A percentile compares a stretch with the other conserved stretches of the same genome.
phyloP scores from a whole-genome alignment of 257 asterid species.

The Jasminum sambac region DNA sequence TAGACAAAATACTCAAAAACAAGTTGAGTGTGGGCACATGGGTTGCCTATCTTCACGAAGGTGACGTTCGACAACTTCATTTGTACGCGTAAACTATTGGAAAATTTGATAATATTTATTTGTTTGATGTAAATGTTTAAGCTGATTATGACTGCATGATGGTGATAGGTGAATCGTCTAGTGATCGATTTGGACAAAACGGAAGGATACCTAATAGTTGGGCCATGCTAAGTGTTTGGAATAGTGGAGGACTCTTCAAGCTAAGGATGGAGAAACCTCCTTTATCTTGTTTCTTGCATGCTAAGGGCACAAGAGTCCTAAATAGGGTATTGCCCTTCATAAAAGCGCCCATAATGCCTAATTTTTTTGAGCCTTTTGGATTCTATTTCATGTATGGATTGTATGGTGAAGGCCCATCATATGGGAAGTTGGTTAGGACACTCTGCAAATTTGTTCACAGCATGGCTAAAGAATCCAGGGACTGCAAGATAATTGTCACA shows the following conservation, averaged over 20 bases:
- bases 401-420: slow-evolving; percentile 33
- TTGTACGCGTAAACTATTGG: background rate
- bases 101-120: background rate
- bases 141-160: background rate
- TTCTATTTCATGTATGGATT: slow-evolving; percentile 39
- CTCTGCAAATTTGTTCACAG: slow-evolving; percentile 38
- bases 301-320: slow-evolving; percentile 20
- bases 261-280: slow-evolving; percentile 34
- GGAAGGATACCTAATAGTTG: slow-evolving; percentile 32
- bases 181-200: slow-evolving; percentile 11
- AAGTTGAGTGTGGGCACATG: slow-evolving; percentile 44
- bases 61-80: background rate
- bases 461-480: slow-evolving; percentile 27
- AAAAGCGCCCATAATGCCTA: slow-evolving; percentile 22
- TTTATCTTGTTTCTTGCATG: slow-evolving; percentile 28
- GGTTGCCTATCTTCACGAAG: slow-evolving; percentile 28
- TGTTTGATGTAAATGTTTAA: background rate
- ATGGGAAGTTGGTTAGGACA: slow-evolving; percentile 34
- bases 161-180: background rate
- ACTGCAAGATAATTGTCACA: slow-evolving; percentile 36
- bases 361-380: slow-evolving; percentile 36
- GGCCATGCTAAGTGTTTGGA: slow-evolving; percentile 49
- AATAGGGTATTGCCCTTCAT: slow-evolving; percentile 32
- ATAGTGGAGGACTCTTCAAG: slow-evolving; percentile 32
- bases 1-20: slow-evolving; percentile 30